These are phyloP conservation scores for Fusarium continuum DNA, from an alignment of 2,329 filamentous ascomycete genomes.

Conservation along the genomic window DNA sequence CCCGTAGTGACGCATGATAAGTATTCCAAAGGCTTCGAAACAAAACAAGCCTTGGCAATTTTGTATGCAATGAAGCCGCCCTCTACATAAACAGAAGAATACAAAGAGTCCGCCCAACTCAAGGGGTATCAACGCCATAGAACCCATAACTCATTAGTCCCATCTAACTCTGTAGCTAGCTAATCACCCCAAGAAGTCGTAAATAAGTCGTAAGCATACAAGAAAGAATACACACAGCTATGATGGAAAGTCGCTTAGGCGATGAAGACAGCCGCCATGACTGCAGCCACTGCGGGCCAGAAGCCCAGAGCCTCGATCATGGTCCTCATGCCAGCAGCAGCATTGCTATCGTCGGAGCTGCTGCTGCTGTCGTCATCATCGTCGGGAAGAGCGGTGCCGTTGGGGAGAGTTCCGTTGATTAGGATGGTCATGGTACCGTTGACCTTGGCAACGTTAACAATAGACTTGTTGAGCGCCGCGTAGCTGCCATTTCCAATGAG, in stretches of 20 bases:
- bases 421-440: conserved; percentile 72
- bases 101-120: conserved; percentile 3
- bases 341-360: conserved; percentile 21
- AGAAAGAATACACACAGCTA: conserved; percentile 13
- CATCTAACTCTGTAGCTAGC: background rate
- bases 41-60: background rate
- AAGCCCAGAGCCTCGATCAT: conserved; percentile 55
- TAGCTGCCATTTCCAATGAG: conserved; percentile 74
- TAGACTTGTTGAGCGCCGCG: conserved; percentile 64
- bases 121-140: conserved; percentile 19
- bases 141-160: conserved; percentile 2
- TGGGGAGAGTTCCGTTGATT: conserved; percentile 80
- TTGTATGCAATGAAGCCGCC: background rate
- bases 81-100: background rate
- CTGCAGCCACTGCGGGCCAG: conserved; percentile 60
- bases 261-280: conserved; percentile 56
- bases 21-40: background rate
- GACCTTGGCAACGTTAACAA: conserved; percentile 68
- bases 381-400: conserved; percentile 67
- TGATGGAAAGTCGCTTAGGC: conserved; percentile 45
- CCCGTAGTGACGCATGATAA: background rate
- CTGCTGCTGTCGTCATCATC: conserved; percentile 40
- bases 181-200: conserved; percentile 9
- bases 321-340: conserved; percentile 45
- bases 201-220: conserved; percentile 21